Percentiles rank a stretch among this genome's conserved stretches.
Conservation (phyloP, 2,329 filamentous ascomycete genomes). For the Ascochyta rabiei region DNA sequence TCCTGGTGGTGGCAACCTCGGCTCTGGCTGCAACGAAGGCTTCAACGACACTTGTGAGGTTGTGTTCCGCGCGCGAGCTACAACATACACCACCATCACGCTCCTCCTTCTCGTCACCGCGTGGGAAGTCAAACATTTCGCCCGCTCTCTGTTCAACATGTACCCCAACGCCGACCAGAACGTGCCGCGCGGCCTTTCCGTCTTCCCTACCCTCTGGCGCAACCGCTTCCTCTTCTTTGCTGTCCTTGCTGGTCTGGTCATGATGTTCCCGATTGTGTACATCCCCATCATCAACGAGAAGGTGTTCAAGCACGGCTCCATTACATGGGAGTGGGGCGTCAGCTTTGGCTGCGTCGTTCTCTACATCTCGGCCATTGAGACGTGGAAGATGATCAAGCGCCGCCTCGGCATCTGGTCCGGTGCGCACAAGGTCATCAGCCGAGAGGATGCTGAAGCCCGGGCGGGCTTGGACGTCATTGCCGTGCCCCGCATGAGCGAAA, state of each 20-base stretch:
- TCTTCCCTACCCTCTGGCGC: slow-evolving; percentile 50
- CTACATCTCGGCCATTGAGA: slow-evolving; percentile 52
- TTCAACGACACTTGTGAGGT: slow-evolving; percentile 52
- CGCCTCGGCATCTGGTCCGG: slow-evolving; percentile 44
- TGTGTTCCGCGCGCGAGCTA: slow-evolving; percentile 53
- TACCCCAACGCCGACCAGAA: slow-evolving; percentile 42
- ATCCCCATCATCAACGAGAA: slow-evolving; percentile 53
- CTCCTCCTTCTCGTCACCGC: slow-evolving; percentile 54
- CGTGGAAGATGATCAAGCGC: slow-evolving; percentile 55
- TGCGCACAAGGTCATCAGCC: slow-evolving; percentile 35
- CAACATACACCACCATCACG: slow-evolving; percentile 54
- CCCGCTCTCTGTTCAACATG: slow-evolving; percentile 53
- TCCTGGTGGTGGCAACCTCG: slow-evolving; percentile 51
- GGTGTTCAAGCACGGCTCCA: slow-evolving; percentile 53
- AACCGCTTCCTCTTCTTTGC: slow-evolving; percentile 55
- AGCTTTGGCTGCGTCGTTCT: slow-evolving; percentile 49
- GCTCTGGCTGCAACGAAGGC: slow-evolving; percentile 52
- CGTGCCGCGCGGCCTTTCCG: slow-evolving; percentile 35
- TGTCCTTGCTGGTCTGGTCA: slow-evolving; percentile 49
- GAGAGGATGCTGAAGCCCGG: slow-evolving; percentile 46
- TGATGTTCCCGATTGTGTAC: slow-evolving; percentile 54
- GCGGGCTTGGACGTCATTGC: slow-evolving; percentile 26
- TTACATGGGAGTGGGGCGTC: slow-evolving; percentile 56
- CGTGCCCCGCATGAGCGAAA: slow-evolving; percentile 19
- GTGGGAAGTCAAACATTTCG: slow-evolving; percentile 56